phyloP scores from a whole-genome alignment of 169 alveolate species.

The Cryptosporidium canis region DNA sequence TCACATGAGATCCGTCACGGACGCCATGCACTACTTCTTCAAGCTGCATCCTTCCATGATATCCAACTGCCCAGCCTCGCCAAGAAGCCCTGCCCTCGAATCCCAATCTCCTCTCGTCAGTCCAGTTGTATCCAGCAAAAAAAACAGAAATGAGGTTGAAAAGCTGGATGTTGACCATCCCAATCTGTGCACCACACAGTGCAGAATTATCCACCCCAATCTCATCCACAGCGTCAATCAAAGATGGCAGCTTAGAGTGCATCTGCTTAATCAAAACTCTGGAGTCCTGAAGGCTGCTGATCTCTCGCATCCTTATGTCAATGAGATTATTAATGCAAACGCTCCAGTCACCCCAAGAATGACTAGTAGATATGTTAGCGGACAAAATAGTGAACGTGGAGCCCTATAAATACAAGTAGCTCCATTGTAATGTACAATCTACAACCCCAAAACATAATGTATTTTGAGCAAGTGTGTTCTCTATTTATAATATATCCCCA shows the following conservation, averaged over 20 bases:
- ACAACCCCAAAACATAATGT: not conserved
- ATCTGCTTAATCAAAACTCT: slow-evolving; percentile 40
- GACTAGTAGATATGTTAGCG: not conserved
- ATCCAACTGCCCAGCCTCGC: slow-evolving; percentile 7
- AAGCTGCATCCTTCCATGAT: not conserved
- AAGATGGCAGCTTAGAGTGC: slow-evolving; percentile 72
- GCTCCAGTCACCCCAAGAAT: slow-evolving; percentile 55
- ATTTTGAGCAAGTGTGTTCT: not conserved
- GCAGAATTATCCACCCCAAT: slow-evolving; percentile 66
- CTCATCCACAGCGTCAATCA: slow-evolving; percentile 60
- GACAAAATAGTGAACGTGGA: not conserved
- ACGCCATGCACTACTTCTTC: slow-evolving; percentile 63
- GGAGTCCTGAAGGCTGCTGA: slow-evolving; percentile 49
- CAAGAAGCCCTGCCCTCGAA: slow-evolving; percentile 9
- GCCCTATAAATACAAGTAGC: not conserved
- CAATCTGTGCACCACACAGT: slow-evolving; percentile 54
- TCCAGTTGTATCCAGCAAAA: slow-evolving; percentile 42
- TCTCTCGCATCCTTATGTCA: slow-evolving; percentile 65
- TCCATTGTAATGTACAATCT: not conserved
- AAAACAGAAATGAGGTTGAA: slow-evolving; percentile 31
- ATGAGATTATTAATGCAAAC: slow-evolving; percentile 60
- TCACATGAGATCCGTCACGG: slow-evolving; percentile 71
- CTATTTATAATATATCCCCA: not conserved
- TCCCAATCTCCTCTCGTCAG: slow-evolving; percentile 56
- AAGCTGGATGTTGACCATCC: slow-evolving; percentile 41